phyloP scores from a whole-genome alignment of 768 basidiomycete genomes.

The Phaffia australis region DNA sequence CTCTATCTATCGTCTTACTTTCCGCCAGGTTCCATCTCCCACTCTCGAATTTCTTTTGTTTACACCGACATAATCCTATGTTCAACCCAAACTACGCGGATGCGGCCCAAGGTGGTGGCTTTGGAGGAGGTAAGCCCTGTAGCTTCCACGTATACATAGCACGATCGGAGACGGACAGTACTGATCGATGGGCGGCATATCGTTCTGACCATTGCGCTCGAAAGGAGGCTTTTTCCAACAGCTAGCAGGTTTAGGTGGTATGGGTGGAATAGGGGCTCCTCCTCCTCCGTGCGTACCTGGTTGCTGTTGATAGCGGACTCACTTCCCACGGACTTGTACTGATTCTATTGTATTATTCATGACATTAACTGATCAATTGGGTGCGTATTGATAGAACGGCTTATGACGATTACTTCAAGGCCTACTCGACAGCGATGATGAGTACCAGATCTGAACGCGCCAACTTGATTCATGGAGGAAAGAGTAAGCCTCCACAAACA shows the following conservation, averaged over 20 bases:
- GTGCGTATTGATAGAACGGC: constrained; percentile 41
- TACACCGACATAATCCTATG: background rate
- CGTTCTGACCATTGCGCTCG: background rate
- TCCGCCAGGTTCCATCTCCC: background rate
- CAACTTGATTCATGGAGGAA: constrained; percentile 92
- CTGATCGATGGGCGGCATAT: background rate
- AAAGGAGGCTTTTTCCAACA: constrained; percentile 27
- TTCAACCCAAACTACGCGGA: constrained; percentile 20
- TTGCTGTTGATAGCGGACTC: background rate
- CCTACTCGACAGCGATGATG: constrained; percentile 90
- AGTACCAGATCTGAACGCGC: constrained; percentile 57
- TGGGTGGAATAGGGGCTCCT: constrained; percentile 8
- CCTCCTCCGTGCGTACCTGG: constrained; percentile 17
- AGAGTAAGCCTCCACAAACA: constrained; percentile 55
- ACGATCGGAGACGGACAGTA: background rate
- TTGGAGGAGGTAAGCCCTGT: constrained; percentile 5
- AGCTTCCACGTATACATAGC: too few species aligned
- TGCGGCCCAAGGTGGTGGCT: constrained; percentile 3
- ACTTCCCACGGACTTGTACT: background rate
- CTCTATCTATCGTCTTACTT: background rate
- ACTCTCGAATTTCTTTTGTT: background rate
- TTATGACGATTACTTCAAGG: constrained; percentile 87
- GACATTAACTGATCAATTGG: background rate
- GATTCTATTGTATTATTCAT: background rate
- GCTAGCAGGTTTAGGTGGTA: constrained; percentile 24